phyloP scores from a whole-genome alignment of 371 early-diverging fungal species.

The Mucor circinelloides region DNA sequence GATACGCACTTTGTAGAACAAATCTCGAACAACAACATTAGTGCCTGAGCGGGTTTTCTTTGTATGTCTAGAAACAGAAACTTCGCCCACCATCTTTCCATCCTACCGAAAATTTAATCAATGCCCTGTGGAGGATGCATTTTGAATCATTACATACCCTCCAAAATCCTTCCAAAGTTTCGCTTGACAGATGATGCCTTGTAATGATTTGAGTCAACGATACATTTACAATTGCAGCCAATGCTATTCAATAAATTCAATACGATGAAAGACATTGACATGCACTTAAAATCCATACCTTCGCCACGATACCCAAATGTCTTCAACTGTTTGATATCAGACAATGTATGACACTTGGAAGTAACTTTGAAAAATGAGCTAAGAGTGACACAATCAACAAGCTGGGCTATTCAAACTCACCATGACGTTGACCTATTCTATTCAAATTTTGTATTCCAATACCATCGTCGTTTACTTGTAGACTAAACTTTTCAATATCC shows the following conservation, averaged over 20 bases:
- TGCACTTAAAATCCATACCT: constrained; percentile 39
- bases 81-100: constrained; percentile 41
- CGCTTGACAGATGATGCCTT: constrained; percentile 32
- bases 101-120: constrained; percentile 34
- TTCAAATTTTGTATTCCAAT: constrained; percentile 56
- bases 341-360: constrained; percentile 52
- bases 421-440: constrained; percentile 57
- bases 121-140: not conserved
- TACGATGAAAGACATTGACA: not conserved
- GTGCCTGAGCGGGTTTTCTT: constrained; percentile 56
- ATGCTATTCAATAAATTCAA: constrained; percentile 33
- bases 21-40: constrained; percentile 58
- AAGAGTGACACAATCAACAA: not conserved
- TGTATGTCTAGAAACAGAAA: constrained; percentile 29
- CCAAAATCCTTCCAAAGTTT: constrained; percentile 54
- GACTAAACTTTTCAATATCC: constrained; percentile 44
- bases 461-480: constrained; percentile 71
- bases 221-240: constrained; percentile 60
- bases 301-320: constrained; percentile 78
- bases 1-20: constrained; percentile 69
- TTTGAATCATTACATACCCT: constrained; percentile 39
- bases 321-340: constrained; percentile 42
- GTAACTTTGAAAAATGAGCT: constrained; percentile 41
- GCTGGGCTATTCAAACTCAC: constrained; percentile 35
- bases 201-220: constrained; percentile 63